These are phyloP conservation scores for Suillus cothurnatus DNA, from an alignment of 768 basidiomycete species.

Conservation along the genomic window DNA sequence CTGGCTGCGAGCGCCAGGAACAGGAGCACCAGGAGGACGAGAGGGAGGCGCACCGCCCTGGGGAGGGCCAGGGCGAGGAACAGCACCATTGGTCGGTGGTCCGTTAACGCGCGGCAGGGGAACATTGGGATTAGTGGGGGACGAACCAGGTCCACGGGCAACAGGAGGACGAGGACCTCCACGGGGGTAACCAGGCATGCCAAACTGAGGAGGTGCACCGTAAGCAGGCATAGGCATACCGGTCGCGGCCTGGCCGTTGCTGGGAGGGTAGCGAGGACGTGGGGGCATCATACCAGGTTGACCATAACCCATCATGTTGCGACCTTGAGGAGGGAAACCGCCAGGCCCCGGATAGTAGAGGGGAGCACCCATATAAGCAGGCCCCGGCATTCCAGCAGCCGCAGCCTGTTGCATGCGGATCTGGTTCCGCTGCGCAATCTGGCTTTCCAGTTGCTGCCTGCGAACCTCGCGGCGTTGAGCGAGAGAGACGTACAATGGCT, in stretches of 20 bases:
- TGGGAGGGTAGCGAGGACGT: conserved; percentile 80
- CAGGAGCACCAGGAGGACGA: conserved; percentile 46
- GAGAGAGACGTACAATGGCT: conserved; percentile 97
- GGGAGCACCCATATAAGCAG: conserved; percentile 45
- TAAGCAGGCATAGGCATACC: conserved; percentile 83
- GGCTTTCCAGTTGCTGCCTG: conserved; percentile 97
- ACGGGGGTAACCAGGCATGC: conserved; percentile 67
- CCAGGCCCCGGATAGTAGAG: conserved; percentile 78
- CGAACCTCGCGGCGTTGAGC: conserved; percentile 98
- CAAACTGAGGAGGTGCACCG: conserved; percentile 76
- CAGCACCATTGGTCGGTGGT: conserved; percentile 55
- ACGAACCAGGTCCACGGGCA: conserved; percentile 68
- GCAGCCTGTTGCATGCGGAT: conserved; percentile 96
- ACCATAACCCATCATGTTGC: conserved; percentile 75
- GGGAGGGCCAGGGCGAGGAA: conserved; percentile 48
- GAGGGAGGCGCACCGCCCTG: conserved; percentile 44
- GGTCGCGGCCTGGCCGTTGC: conserved; percentile 59
- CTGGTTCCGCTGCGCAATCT: conserved; percentile 97
- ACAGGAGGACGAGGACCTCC: conserved; percentile 61
- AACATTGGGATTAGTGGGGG: conserved; percentile 64
- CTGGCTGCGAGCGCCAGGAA: conserved; percentile 40
- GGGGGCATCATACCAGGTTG: conserved; percentile 88
- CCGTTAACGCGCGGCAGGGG: conserved; percentile 69
- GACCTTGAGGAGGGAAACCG: conserved; percentile 74
- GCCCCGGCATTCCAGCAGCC: conserved; percentile 74